Evolutionary conservation across 2,329 filamentous ascomycete genomes (phyloP).

Genomic region (Paecilomyces fulvus): DNA sequence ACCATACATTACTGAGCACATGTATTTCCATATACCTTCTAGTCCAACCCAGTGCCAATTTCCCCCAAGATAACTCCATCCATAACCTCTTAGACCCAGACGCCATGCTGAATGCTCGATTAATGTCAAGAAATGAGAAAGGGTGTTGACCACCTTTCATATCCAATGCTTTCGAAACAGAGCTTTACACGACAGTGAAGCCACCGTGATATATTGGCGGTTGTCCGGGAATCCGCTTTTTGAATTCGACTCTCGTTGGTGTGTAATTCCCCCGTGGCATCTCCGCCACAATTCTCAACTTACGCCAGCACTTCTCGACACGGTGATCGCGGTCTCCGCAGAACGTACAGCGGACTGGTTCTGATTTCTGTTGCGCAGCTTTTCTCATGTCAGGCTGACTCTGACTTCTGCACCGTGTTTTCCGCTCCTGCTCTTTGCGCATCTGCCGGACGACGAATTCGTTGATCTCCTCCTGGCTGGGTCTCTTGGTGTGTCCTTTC

Average conservation of each 20-base stretch:
- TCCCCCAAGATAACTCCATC: background rate
- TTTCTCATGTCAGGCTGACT: conserved; percentile 13
- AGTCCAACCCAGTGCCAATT: background rate
- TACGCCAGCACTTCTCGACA: conserved; percentile 15
- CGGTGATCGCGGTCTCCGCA: conserved; percentile 16
- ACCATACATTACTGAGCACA: background rate
- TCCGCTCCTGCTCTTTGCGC: conserved; percentile 15
- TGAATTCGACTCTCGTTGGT: conserved; percentile 16
- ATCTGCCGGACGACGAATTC: conserved; percentile 20
- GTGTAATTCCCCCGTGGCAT: conserved; percentile 14
- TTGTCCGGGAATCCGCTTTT: conserved; percentile 12
- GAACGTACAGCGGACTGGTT: conserved; percentile 11
- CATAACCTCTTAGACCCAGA: background rate
- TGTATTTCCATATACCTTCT: background rate
- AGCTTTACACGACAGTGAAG: conserved; percentile 11
- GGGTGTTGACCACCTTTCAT: background rate
- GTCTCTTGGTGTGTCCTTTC: conserved; percentile 13
- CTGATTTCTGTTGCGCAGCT: conserved; percentile 1
- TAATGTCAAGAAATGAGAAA: background rate
- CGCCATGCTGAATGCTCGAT: background rate
- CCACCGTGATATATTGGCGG: conserved; percentile 17
- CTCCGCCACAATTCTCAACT: conserved; percentile 16
- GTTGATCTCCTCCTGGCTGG: conserved; percentile 22
- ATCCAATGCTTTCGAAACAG: background rate
- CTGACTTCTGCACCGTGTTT: conserved; percentile 11